Evolutionary conservation across 202 grass and related monocot species (phyloP), one percentile per base, ranked within the genome.

Genomic region (Eragrostis tef): DNA sequence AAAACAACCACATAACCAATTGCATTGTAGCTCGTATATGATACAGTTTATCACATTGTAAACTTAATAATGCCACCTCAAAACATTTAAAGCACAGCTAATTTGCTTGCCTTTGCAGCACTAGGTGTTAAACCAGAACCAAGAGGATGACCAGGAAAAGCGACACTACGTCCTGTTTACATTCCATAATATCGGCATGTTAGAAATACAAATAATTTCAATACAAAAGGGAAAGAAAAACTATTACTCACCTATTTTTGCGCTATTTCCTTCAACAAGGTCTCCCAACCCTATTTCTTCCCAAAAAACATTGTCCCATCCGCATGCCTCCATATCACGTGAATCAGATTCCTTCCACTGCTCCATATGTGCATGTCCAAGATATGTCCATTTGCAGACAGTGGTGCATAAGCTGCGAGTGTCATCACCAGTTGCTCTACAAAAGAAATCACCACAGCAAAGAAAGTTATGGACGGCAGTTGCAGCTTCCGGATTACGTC

Each of bases 321-420:
- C 95, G 79, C 90, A 94, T 52, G 95, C 90, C 83, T 98, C 83
- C 92, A 94, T 98, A 83, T 89, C 89, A 78, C 73, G 69, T 22
- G 90, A 91, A 88, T 94, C 84, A 11, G 58, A 84, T 79, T 96
- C 93, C 83, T n/a, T 90, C 85, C 83, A 87, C 65, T 84, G 72
- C 64, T 87, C 90, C 90, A 94, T 90, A 78, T 94, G 92, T 82
- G 90, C 94, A 66, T 97, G 94, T 24, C 94, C 90, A 87, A 93
- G 91, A 84, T 97, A 97, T 53, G 92, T 89, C 94, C 92, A 97
- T 81, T 94, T 94, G 89, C 94, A 97, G 34, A 97, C 94, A 53
- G 90, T 97, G 59, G 94, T 97, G 83, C 94, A 94, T 83, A 98
- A 87, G 70, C 95, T 98, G 11, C 95, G 87, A 17, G 95, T 98